Percentiles rank a stretch among this genome's conserved stretches.
Evolutionary conservation across 2,329 filamentous ascomycete genomes (phyloP).

Genomic region (Ophiognomonia clavigignenti-juglandacearum): DNA sequence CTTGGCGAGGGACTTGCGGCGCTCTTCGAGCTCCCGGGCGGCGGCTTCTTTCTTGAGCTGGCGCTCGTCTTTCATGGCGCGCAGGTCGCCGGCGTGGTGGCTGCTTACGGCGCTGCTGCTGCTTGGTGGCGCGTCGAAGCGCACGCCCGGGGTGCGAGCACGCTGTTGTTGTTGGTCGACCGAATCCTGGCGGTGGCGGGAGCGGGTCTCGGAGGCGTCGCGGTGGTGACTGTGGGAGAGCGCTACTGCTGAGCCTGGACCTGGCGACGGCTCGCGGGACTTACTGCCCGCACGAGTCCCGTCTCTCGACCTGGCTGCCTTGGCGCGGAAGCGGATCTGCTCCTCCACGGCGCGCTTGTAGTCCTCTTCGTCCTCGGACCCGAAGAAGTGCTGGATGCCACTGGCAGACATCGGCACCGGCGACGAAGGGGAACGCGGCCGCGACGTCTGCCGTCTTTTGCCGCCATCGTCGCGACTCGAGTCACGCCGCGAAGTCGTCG

Average conservation of each 20-base stretch:
- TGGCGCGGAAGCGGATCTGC: conserved; percentile 51
- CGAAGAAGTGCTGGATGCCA: conserved; percentile 42
- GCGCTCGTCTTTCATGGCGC: conserved; percentile 53
- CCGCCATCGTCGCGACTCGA: conserved; percentile 51
- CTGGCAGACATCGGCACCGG: conserved; percentile 70
- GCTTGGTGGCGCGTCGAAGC: conserved; percentile 34
- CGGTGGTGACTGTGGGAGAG: conserved; percentile 3
- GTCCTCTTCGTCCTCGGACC: conserved; percentile 63
- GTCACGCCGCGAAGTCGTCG: conserved; percentile 38
- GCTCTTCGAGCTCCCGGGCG: conserved; percentile 82
- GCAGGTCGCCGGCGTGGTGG: conserved; percentile 49
- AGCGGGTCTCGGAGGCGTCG: conserved; percentile 23
- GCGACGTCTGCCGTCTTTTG: conserved; percentile 52
- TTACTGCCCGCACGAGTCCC: conserved; percentile 12
- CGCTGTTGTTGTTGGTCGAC: conserved; percentile 27
- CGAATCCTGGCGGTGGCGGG: conserved; percentile 21
- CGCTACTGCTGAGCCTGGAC: conserved; percentile 15
- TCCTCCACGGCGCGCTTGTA: conserved; percentile 47
- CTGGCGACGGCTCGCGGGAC: conserved; percentile 21
- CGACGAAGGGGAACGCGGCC: conserved; percentile 69
- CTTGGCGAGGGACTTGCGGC: conserved; percentile 76
- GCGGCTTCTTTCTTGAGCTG: conserved; percentile 68
- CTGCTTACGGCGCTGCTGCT: too few species aligned
- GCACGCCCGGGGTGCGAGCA: conserved; percentile 28
- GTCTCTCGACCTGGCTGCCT: conserved; percentile 36